phyloP scores from a whole-genome alignment of 2,329 filamentous ascomycete species.

The Nemania abortiva region DNA sequence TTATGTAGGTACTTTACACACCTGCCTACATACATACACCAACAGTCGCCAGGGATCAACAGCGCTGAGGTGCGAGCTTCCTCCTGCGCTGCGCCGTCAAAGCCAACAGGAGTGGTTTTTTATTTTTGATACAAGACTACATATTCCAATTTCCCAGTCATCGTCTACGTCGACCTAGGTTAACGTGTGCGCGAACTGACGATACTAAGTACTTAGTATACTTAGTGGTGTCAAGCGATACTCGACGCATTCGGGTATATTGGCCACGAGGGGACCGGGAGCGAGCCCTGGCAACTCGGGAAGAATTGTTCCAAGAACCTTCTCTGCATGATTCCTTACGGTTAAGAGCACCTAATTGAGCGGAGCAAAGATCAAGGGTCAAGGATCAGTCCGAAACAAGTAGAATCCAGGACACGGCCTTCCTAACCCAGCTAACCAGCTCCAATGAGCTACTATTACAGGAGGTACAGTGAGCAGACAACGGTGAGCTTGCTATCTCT shows the following conservation, averaged over 20 bases:
- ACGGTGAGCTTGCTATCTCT: conserved; percentile 15
- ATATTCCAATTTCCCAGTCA: background rate
- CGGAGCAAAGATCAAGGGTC: conserved; percentile 13
- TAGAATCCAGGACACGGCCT: conserved; percentile 25
- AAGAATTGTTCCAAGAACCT: conserved; percentile 33
- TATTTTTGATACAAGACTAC: background rate
- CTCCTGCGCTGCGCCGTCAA: conserved; percentile 23
- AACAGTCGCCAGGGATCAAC: conserved; percentile 2
- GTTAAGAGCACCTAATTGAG: conserved; percentile 24
- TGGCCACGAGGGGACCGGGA: conserved; percentile 13
- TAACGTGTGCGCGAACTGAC: background rate
- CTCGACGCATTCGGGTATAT: conserved; percentile 4
- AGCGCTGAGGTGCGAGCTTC: background rate
- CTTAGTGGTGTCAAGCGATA: conserved; percentile 6
- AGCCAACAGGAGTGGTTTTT: conserved; percentile 9
- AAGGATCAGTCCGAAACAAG: conserved; percentile 30
- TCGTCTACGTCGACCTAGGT: background rate
- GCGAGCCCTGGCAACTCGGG: conserved; percentile 23
- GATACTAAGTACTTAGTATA: background rate
- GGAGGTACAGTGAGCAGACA: background rate
- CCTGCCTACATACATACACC: background rate
- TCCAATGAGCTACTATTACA: background rate
- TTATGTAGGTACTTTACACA: too few species aligned
- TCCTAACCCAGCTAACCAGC: conserved; percentile 28
- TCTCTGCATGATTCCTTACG: conserved; percentile 37